Evolutionary conservation across 352 stramenopile species (phyloP).

Genomic region (Phytophthora sp.): DNA sequence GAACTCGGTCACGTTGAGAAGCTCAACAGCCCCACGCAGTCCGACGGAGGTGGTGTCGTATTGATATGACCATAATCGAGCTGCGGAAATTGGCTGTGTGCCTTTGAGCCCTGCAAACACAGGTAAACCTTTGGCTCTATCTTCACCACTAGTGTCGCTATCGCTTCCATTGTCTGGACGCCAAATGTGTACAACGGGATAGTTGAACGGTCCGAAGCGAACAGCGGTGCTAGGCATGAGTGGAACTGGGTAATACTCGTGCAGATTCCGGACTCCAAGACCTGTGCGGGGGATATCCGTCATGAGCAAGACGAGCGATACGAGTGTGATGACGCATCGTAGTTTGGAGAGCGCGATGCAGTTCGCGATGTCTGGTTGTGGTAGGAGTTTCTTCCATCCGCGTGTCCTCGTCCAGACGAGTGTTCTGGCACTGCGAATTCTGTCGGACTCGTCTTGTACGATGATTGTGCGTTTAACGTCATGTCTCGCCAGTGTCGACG

Average conservation of each 20-base stretch:
- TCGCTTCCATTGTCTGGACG: constrained; percentile 3
- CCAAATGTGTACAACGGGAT: constrained; percentile 47
- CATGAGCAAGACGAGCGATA: constrained; percentile 43
- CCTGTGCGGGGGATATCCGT: constrained; percentile 63
- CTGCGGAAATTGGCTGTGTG: constrained; percentile 9
- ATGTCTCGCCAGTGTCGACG: not conserved
- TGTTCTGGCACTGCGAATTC: constrained; percentile 2
- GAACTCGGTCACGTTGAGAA: constrained; percentile 40
- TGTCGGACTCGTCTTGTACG: not conserved
- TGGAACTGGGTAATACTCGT: constrained; percentile 28
- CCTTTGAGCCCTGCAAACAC: constrained; percentile 33
- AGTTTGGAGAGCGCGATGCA: constrained; percentile 38
- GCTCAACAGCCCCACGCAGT: constrained; percentile 31
- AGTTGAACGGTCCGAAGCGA: constrained; percentile 57
- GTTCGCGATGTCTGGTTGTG: constrained; percentile 33
- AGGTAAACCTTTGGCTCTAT: not conserved
- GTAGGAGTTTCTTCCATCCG: constrained; percentile 21
- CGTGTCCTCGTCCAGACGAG: not conserved
- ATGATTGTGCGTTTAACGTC: not conserved
- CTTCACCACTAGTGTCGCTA: not conserved
- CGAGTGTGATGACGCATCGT: constrained; percentile 44
- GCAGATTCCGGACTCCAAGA: constrained; percentile 36
- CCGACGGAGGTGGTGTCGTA: constrained; percentile 47
- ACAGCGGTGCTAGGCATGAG: constrained; percentile 39
- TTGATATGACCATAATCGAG: constrained; percentile 43